Conservation (phyloP, 2,329 filamentous ascomycete species). For the Waltergamsia citrina region DNA sequence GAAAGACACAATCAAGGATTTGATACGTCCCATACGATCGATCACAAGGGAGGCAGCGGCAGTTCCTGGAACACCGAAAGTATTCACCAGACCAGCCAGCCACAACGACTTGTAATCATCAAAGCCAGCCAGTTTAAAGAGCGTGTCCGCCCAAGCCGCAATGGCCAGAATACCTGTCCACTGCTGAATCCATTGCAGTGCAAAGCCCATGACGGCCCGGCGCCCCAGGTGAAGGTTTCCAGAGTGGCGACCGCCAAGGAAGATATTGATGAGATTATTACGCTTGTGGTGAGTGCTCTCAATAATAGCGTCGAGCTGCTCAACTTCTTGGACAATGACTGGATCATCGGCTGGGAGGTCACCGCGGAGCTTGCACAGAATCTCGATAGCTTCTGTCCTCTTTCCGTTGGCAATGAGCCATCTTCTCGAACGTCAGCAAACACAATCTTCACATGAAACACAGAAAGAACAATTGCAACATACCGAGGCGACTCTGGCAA, state of each 20-base stretch:
- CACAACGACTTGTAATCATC: slow-evolving; percentile 16
- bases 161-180: slow-evolving; percentile 34
- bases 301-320: slow-evolving; percentile 29
- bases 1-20: slow-evolving; percentile 17
- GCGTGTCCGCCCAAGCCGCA: slow-evolving; percentile 19
- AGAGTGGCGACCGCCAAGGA: slow-evolving; percentile 23
- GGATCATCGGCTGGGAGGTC: slow-evolving; percentile 20
- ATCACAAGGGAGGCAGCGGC: slow-evolving; percentile 40
- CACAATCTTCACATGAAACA: background rate
- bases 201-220: slow-evolving; percentile 27
- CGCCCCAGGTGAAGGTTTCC: slow-evolving; percentile 25
- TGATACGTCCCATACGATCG: slow-evolving; percentile 34
- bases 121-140: slow-evolving; percentile 14
- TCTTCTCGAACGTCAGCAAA: slow-evolving; percentile 6
- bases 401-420: slow-evolving; percentile 26
- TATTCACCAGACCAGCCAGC: slow-evolving; percentile 40
- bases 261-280: slow-evolving; percentile 26
- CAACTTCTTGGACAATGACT: slow-evolving; percentile 20
- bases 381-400: slow-evolving; percentile 20
- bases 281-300: slow-evolving; percentile 26
- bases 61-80: slow-evolving; percentile 39
- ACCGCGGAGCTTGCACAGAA: slow-evolving; percentile 20
- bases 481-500: slow-evolving; percentile 34
- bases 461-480: slow-evolving; percentile 9
- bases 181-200: slow-evolving; percentile 30